A percentile compares a stretch with the other conserved stretches of the same genome.
phyloP scores from a whole-genome alignment of 2,329 filamentous ascomycete species.

The Cadophora sp. region DNA sequence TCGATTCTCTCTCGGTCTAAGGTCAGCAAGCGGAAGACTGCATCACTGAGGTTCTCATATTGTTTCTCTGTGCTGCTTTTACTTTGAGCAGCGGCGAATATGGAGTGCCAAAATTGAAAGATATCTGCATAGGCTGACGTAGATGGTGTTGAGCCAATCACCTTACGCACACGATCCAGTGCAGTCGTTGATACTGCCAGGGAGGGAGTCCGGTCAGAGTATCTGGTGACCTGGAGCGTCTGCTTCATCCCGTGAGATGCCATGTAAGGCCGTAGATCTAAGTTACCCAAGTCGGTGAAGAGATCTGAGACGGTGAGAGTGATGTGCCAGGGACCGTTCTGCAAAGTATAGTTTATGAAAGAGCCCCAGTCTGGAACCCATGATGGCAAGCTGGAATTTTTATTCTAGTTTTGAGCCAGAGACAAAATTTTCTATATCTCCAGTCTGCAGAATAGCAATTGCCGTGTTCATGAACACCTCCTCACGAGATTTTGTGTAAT shows the following conservation, averaged over 20 bases:
- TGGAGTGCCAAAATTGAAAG: neutral
- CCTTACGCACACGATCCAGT: neutral
- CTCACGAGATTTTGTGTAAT: neutral
- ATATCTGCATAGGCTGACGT: neutral
- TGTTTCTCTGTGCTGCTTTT: no score
- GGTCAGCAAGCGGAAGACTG: neutral
- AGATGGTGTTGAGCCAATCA: neutral
- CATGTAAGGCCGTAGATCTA: neutral
- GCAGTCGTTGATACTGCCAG: neutral
- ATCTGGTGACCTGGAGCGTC: neutral
- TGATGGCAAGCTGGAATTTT: neutral
- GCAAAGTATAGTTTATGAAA: neutral
- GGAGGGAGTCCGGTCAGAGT: neutral
- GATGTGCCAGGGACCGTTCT: neutral
- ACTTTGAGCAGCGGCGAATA: neutral
- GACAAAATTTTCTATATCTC: neutral
- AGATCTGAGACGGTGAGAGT: neutral
- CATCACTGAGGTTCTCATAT: neutral
- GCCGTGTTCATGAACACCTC: neutral
- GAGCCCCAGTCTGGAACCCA: conserved; percentile 15
- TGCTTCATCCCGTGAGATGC: neutral
- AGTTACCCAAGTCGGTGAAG: neutral
- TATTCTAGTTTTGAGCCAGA: neutral
- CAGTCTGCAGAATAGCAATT: neutral
- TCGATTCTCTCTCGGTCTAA: neutral